Evolutionary conservation across 129 eudicot genomes (phyloP), one percentile per base, ranked within the genome.

Genomic region (Glebionis coronaria): DNA sequence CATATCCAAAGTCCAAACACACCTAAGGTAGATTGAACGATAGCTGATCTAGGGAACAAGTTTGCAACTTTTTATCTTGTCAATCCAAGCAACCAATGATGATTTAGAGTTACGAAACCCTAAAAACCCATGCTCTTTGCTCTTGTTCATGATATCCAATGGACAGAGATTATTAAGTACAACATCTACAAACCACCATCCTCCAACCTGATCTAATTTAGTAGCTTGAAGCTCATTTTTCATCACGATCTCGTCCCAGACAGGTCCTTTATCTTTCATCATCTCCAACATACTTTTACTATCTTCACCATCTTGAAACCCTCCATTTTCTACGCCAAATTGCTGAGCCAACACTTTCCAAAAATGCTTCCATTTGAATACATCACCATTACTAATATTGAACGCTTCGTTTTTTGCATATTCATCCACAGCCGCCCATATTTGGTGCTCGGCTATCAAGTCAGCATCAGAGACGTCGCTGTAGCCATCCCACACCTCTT

Each of bases 361-460:
- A 7, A 85, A 62, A 53, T 85, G 82, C 77, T 77, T 85, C 91
- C 87, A 85, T 63, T 71, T 85, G 54, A 85, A 85, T 46, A 79
- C 83, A 29, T 85, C 91, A 10, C 91, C 85, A 55, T 85, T 85
- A 53, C 80, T 78, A 25, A 79, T 68, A 14, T 78, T 82, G 47
- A 85, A 81, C 9, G 87, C 85, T 44, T 85, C 84, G 38, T 81
- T 75, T 68, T 74, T 85, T 5, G 79, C 87, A 5, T 40, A 44
- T 12, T 69, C 72, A 53, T 85, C 79, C 8, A 82, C 71, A 9
- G 95, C 83, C 2, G 82, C 90, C 95, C 95, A 87, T 9, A 84
- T 79, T 8, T 78, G 86, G 12, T 87, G 95, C 75, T 87, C 95
- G 2, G 90, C 95, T 1, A 82, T 53, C 69, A 87, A 59, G 29